Base-by-base conservation (phyloP, 768 basidiomycete species). In the Tylopilus sp. region DNA sequence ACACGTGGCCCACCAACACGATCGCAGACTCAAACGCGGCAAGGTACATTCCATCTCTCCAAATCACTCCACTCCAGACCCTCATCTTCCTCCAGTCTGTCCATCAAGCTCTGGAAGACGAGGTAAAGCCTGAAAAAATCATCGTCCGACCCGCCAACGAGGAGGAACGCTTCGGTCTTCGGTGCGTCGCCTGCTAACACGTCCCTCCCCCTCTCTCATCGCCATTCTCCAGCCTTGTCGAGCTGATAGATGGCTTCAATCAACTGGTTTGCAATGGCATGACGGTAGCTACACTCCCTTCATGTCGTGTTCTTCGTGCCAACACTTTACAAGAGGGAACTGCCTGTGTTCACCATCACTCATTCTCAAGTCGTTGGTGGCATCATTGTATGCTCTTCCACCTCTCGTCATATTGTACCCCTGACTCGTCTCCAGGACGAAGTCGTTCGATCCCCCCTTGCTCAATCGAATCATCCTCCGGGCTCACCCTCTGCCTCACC, bases 321-420 rank as follows among this genome's bases (percentile, higher is more conserved):
- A 38, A 35, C 28, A 3, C 22, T 12, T 30, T 18, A 13, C 9
- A 50, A 91, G 86, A 82, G 92, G 8, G 93, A 95, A 69, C 75
- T 94, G 47, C 90, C 89, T 4, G 85, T 95, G 2, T 89, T 93
- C 55, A 88, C 88, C 0, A 75, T 90, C 49, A 66, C 91, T 4
- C 76, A 86, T 22, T 79, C 70, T 22, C 73, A 83, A 48, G 70
- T 87, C 20, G 76, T 95, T 15, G 64, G 81, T 22, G 93, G 93
- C 1, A 73, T 91, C 28, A 88, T 95, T 38, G 93, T 88, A 64
- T 52, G 1, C 18, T 40, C 30, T 30, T 36, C 15, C 38, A 7
- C 20, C 1, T 26, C 9, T 5, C 21, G 21, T 9, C 21, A 2
- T 11, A 38, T 8, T 40, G 6, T 17, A 0, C 7, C 22, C n/a